A percentile compares a stretch with the other conserved stretches of the same genome.
Conservation (phyloP, 1,284 basidiomycete genomes). For the Takashimella tepidaria region DNA sequence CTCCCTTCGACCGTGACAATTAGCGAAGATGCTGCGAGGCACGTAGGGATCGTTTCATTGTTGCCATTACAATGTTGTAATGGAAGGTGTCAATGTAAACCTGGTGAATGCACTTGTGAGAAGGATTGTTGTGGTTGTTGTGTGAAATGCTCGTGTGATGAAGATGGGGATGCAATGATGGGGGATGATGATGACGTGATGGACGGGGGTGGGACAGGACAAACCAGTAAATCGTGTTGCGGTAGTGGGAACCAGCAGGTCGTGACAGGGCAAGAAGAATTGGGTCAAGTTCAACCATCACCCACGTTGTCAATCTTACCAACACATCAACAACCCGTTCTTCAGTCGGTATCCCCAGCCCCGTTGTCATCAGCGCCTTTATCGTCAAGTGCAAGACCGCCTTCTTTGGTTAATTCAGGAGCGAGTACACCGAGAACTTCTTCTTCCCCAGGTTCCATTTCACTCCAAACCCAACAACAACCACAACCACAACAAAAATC, state of each 20-base stretch:
- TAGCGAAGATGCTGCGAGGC: slow-evolving; percentile 35
- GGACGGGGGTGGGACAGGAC: neutral
- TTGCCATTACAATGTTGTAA: slow-evolving; percentile 48
- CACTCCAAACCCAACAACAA: no score
- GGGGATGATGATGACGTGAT: slow-evolving; percentile 7
- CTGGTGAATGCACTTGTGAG: slow-evolving; percentile 45
- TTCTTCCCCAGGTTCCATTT: no score
- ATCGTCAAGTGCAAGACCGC: neutral
- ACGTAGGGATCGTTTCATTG: slow-evolving; percentile 40
- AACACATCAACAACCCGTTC: neutral
- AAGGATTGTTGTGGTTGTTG: slow-evolving; percentile 49
- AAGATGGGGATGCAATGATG: slow-evolving; percentile 30
- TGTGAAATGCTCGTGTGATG: slow-evolving; percentile 38
- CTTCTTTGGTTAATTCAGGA: neutral
- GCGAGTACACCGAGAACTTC: neutral
- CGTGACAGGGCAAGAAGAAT: neutral
- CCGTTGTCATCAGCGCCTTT: no score
- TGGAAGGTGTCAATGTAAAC: slow-evolving; percentile 45
- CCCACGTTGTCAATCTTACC: neutral
- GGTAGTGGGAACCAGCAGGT: slow-evolving; percentile 5
- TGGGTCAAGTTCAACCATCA: neutral
- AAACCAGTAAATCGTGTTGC: slow-evolving; percentile 3
- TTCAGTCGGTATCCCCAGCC: slow-evolving; percentile 4
- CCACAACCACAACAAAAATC: no score
- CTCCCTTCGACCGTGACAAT: slow-evolving; percentile 31